Evolutionary conservation across 2,329 filamentous ascomycete species (phyloP).

Genomic region (Ophiocordyceps polyrhachis-furcata): DNA sequence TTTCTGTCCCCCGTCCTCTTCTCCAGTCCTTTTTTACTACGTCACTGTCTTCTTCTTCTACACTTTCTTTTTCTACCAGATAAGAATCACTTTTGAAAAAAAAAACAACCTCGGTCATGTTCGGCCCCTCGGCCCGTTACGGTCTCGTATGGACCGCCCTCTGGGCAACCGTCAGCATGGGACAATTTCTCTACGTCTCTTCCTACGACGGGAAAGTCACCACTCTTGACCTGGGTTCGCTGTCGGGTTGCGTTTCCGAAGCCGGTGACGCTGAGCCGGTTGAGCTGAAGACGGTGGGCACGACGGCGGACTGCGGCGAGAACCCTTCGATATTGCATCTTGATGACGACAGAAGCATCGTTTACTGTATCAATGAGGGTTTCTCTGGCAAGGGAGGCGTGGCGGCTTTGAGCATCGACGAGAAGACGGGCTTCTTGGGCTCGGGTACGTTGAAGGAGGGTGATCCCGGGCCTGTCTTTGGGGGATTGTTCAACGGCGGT

Average conservation of each 20-base stretch:
- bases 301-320: constrained; percentile 27
- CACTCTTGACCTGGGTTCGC: constrained; percentile 21
- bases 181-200: constrained; percentile 23
- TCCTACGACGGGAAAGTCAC: constrained; percentile 30
- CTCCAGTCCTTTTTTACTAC: neutral
- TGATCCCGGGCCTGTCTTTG: constrained; percentile 23
- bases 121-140: neutral
- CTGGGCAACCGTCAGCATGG: neutral
- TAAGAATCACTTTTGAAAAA: too few species aligned
- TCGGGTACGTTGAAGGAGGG: constrained; percentile 11
- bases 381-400: constrained; percentile 29
- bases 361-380: constrained; percentile 45
- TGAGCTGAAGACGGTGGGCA: constrained; percentile 22
- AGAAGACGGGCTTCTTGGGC: constrained; percentile 13
- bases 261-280: neutral
- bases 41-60: too few species aligned
- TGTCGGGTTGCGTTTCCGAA: neutral
- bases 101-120: neutral
- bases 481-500: constrained; percentile 22
- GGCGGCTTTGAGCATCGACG: constrained; percentile 16
- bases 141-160: neutral
- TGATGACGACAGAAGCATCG: constrained; percentile 24
- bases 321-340: constrained; percentile 43
- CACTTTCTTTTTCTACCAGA: too few species aligned
- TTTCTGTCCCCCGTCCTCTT: neutral